A percentile compares a stretch with the other conserved stretches of the same genome.
Evolutionary conservation across 2,329 filamentous ascomycete genomes (phyloP).

Genomic region (Clonostachys sp.): DNA sequence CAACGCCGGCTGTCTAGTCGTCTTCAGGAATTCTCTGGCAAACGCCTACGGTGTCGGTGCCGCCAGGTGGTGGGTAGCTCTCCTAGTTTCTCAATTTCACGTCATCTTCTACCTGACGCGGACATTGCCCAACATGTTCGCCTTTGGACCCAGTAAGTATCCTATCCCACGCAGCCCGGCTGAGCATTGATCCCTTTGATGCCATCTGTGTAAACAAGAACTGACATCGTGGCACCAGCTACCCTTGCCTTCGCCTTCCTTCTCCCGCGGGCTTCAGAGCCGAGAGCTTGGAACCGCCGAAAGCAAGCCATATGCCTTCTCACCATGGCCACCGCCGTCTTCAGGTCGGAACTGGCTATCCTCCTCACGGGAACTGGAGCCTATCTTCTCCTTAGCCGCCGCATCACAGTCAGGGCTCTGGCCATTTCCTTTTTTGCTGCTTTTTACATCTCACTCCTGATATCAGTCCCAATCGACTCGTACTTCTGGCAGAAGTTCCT

Average conservation of each 20-base stretch:
- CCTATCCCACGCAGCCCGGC: too few relatives aligned
- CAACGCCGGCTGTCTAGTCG: slow-evolving; percentile 66
- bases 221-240: slow-evolving; percentile 33
- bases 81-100: slow-evolving; percentile 87
- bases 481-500: slow-evolving; percentile 87
- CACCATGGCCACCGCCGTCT: slow-evolving; percentile 76
- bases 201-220: background rate
- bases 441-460: slow-evolving; percentile 58
- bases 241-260: slow-evolving; percentile 57
- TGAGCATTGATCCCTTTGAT: background rate
- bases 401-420: slow-evolving; percentile 51
- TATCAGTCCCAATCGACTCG: slow-evolving; percentile 77
- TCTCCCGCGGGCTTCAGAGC: slow-evolving; percentile 24
- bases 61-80: slow-evolving; percentile 72
- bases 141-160: slow-evolving; percentile 74
- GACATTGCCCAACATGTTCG: slow-evolving; percentile 94
- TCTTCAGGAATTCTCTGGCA: slow-evolving; percentile 60
- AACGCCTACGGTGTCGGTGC: slow-evolving; percentile 64
- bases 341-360: slow-evolving; percentile 84
- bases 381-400: slow-evolving; percentile 54
- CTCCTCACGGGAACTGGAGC: slow-evolving; percentile 66
- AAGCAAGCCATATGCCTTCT: slow-evolving; percentile 68
- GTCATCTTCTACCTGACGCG: slow-evolving; percentile 88
- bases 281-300: slow-evolving; percentile 33
- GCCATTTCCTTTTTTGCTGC: slow-evolving; percentile 63